phyloP scores from a whole-genome alignment of 768 basidiomycete species.

The Suillus alpinus region DNA sequence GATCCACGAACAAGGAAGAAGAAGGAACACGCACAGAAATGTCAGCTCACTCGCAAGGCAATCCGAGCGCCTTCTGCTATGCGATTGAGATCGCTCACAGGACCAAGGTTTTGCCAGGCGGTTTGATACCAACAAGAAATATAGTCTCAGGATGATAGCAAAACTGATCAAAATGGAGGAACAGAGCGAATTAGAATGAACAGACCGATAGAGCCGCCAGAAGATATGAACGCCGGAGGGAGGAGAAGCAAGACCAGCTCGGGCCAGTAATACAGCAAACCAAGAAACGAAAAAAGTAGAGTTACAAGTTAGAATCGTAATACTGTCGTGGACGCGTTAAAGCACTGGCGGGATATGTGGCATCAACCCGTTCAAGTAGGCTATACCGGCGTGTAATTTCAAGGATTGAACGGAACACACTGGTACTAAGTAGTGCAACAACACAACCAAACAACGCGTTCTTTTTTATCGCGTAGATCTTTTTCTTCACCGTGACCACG shows the following conservation, averaged over 20 bases:
- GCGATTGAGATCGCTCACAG: neutral
- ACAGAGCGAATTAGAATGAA: conserved; percentile 5
- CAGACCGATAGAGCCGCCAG: conserved; percentile 1
- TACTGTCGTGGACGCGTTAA: conserved; percentile 27
- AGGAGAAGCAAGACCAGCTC: neutral
- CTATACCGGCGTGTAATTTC: neutral
- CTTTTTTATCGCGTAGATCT: neutral
- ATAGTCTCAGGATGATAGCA: conserved; percentile 11
- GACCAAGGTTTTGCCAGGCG: neutral
- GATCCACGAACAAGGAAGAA: neutral
- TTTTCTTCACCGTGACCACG: neutral
- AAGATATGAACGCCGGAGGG: conserved; percentile 1
- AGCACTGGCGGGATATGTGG: conserved; percentile 10
- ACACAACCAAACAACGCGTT: conserved; percentile 25
- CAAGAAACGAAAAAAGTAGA: neutral
- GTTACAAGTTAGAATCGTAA: conserved; percentile 24
- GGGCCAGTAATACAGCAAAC: conserved; percentile 6
- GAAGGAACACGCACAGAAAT: neutral
- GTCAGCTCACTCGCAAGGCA: neutral
- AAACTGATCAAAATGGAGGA: neutral
- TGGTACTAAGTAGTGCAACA: conserved; percentile 9
- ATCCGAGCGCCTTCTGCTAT: neutral
- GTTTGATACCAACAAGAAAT: neutral
- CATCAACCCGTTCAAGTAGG: conserved; percentile 19
- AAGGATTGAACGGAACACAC: conserved; percentile 2